These are phyloP conservation scores for Xylaria sp. DNA, from an alignment of 495 filamentous ascomycete species.

Conservation along the genomic window DNA sequence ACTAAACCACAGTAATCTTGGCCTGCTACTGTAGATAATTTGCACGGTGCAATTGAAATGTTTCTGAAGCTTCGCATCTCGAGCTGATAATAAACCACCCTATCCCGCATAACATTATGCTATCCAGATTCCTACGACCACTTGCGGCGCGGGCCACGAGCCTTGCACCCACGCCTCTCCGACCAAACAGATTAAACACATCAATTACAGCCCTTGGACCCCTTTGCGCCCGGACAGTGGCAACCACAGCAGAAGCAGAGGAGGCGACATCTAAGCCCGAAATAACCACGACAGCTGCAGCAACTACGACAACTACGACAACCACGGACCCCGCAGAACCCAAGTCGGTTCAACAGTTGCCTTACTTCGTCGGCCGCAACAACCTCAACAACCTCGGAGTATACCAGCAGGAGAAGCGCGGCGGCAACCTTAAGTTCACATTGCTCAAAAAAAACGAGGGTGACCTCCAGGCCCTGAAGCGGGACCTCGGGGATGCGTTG, in stretches of 20 bases:
- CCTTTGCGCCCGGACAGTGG: conserved; percentile 1
- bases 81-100: too few species aligned
- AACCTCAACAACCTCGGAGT: conserved; percentile 74
- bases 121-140: conserved; percentile 30
- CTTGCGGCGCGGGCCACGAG: conserved; percentile 20
- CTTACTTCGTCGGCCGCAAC: conserved; percentile 80
- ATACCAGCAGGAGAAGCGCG: conserved; percentile 77
- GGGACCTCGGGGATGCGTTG: conserved; percentile 44
- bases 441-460: conserved; percentile 80
- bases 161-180: conserved; percentile 19
- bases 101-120: conserved; percentile 10
- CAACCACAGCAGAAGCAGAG: background rate
- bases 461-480: conserved; percentile 62
- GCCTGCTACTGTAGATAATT: background rate
- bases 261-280: conserved; percentile 28
- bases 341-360: conserved; percentile 43
- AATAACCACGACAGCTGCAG: conserved; percentile 26
- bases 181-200: too few species aligned
- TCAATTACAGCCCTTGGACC: conserved; percentile 16
- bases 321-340: conserved; percentile 28
- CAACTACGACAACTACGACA: too few species aligned
- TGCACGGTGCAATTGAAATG: conserved; percentile 12
- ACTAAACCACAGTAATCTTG: conserved; percentile 39
- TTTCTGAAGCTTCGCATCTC: background rate
- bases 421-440: conserved; percentile 79